These are phyloP conservation scores for Lichtheimia ramosa DNA, from an alignment of 371 early-diverging fungal genomes.

Conservation along the genomic window DNA sequence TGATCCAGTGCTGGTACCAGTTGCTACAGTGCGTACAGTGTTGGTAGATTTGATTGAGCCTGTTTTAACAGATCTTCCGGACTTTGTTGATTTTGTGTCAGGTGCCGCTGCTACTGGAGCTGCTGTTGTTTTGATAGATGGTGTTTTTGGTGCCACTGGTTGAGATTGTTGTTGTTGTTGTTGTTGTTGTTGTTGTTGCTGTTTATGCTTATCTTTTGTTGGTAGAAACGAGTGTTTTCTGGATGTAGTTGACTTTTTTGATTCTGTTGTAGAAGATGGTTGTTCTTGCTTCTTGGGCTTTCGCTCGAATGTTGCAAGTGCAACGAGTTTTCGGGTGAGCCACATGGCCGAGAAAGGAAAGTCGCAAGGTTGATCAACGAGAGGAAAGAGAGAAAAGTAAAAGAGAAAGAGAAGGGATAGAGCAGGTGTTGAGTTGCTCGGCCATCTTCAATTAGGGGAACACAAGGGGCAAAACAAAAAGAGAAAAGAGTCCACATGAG, in stretches of 20 bases:
- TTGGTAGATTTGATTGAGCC: neutral
- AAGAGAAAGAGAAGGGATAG: constrained; percentile 10
- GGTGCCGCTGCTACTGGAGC: neutral
- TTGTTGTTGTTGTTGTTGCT: neutral
- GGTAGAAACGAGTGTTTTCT: constrained; percentile 1
- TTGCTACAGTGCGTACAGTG: neutral
- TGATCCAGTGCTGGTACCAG: neutral
- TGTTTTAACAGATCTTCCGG: neutral
- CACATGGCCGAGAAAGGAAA: constrained; percentile 27
- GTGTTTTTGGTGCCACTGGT: no score
- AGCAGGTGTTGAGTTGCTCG: no score
- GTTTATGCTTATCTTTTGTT: neutral
- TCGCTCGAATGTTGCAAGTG: constrained; percentile 21
- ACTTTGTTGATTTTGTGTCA: constrained; percentile 7
- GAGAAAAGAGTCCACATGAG: constrained; percentile 3
- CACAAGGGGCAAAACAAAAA: constrained; percentile 8
- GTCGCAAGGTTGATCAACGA: constrained; percentile 9
- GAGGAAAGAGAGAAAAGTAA: constrained; percentile 1
- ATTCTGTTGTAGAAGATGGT: neutral
- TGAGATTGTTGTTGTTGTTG: neutral
- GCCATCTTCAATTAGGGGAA: constrained; percentile 4
- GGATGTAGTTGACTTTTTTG: neutral
- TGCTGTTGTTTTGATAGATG: neutral
- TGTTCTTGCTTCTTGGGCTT: constrained; percentile 10
- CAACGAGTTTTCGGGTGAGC: constrained; percentile 34